A percentile compares a stretch with the other conserved stretches of the same genome.
Conservation (phyloP, 2,329 filamentous ascomycete genomes). For the Tolypocladium nubicola region DNA sequence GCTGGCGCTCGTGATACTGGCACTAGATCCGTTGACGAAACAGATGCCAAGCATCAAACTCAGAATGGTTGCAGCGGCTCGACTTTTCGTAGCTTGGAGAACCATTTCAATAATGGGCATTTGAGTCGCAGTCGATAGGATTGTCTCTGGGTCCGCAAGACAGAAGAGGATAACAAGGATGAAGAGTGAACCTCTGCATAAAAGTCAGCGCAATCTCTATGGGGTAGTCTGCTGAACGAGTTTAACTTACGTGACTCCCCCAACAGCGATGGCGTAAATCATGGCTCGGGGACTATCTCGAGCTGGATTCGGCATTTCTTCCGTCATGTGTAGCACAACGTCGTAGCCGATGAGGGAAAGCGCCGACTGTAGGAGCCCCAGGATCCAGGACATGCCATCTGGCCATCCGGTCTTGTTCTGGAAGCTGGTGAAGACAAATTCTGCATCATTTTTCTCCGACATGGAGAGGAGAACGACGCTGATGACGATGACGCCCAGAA, state of each 20-base stretch:
- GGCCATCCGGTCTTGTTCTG: slow-evolving; percentile 34
- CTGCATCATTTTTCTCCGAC: slow-evolving; percentile 25
- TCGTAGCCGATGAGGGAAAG: slow-evolving; percentile 30
- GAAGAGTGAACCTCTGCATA: slow-evolving; percentile 10
- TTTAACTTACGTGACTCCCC: slow-evolving; percentile 27
- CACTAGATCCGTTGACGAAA: slow-evolving; percentile 35
- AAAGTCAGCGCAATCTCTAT: background rate
- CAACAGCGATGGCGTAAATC: slow-evolving; percentile 29
- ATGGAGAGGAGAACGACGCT: slow-evolving; percentile 31
- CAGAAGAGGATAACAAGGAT: slow-evolving; percentile 32
- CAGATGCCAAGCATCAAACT: slow-evolving; percentile 29
- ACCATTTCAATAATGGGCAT: slow-evolving; percentile 36
- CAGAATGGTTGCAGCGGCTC: slow-evolving; percentile 27
- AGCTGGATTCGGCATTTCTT: slow-evolving; percentile 32
- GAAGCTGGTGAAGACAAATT: slow-evolving; percentile 32
- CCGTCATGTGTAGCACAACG: slow-evolving; percentile 32
- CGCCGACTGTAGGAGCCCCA: slow-evolving; percentile 31
- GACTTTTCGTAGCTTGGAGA: slow-evolving; percentile 27
- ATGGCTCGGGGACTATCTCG: slow-evolving; percentile 31
- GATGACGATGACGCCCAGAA: slow-evolving; percentile 30
- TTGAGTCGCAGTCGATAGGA: slow-evolving; percentile 25
- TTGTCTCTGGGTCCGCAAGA: slow-evolving; percentile 22
- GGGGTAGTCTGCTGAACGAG: background rate
- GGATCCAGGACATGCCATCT: slow-evolving; percentile 34
- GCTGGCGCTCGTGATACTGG: slow-evolving; percentile 30